These are phyloP conservation scores for Salix exigua DNA, from an alignment of 345 rosid genomes.

Conservation along the genomic window DNA sequence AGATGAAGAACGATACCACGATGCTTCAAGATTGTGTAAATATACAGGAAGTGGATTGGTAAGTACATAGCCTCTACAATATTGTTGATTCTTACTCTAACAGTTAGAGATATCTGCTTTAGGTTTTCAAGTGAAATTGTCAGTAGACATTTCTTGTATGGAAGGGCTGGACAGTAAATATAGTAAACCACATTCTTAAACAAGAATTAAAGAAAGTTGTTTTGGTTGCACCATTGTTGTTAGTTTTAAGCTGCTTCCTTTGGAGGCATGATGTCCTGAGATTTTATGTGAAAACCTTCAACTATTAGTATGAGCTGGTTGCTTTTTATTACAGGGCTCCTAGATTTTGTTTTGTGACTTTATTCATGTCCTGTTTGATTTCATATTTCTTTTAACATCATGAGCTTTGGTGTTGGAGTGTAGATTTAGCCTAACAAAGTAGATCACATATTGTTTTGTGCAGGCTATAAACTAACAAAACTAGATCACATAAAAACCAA, in stretches of 20 bases:
- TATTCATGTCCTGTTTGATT: neutral
- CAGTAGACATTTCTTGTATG: neutral
- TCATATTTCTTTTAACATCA: neutral
- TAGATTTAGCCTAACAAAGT: neutral
- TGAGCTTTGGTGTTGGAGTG: neutral
- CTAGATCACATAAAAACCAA: neutral
- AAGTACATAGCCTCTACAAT: constrained; percentile 15
- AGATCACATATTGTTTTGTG: neutral
- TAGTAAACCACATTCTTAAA: neutral
- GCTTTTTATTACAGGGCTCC: neutral
- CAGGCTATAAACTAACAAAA: neutral
- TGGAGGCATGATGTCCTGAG: neutral
- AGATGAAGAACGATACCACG: constrained; percentile 77
- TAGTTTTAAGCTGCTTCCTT: neutral
- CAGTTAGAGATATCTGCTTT: neutral
- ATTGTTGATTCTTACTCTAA: neutral
- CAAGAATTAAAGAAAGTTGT: neutral
- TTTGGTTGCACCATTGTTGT: neutral
- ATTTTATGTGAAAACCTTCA: neutral
- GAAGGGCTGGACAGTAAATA: neutral
- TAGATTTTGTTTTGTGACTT: neutral
- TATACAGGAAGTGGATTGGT: constrained; percentile 89
- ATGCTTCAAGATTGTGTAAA: constrained; percentile 75
- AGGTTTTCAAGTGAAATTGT: neutral
- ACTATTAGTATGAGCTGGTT: neutral